Evolutionary conservation across 169 alveolate species (phyloP).

Genomic region (Babesia gibsoni): DNA sequence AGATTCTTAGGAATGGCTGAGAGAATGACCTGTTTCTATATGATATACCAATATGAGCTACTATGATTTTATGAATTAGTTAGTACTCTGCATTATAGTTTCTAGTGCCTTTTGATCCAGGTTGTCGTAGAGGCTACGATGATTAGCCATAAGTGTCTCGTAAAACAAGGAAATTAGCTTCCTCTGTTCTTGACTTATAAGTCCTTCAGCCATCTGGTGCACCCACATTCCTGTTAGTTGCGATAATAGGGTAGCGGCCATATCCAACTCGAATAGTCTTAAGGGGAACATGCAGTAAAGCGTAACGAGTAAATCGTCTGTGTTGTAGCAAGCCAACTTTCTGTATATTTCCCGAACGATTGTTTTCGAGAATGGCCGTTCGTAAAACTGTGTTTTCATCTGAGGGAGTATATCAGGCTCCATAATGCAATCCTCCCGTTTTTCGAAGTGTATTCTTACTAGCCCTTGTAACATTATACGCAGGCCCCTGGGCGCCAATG

Average conservation of each 20-base stretch:
- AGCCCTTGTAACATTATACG: constrained; percentile 69
- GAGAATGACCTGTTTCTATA: no score
- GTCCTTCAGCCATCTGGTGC: constrained; percentile 26
- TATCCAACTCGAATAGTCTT: constrained; percentile 39
- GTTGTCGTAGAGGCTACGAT: not conserved
- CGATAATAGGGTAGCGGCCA: constrained; percentile 19
- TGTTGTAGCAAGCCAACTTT: constrained; percentile 69
- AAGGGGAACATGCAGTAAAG: constrained; percentile 45
- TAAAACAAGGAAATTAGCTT: constrained; percentile 27
- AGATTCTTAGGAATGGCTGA: no score
- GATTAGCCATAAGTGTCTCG: constrained; percentile 12
- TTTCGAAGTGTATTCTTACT: constrained; percentile 73
- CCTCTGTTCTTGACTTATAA: constrained; percentile 10
- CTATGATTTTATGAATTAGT: no score
- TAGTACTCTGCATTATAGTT: not conserved
- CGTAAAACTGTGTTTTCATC: constrained; percentile 55
- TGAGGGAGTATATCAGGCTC: constrained; percentile 68
- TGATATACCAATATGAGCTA: no score
- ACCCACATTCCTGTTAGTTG: constrained; percentile 54
- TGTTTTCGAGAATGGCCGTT: constrained; percentile 71
- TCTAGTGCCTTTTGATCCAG: constrained; percentile 5
- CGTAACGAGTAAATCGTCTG: constrained; percentile 71
- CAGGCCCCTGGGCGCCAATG: constrained; percentile 75
- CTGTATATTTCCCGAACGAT: constrained; percentile 71
- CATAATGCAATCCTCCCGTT: constrained; percentile 64